Percentiles rank a stretch among this genome's conserved stretches.
These are phyloP conservation scores for Ajuga chamaepitys DNA, from an alignment of 257 asterid genomes.

Conservation along the genomic window DNA sequence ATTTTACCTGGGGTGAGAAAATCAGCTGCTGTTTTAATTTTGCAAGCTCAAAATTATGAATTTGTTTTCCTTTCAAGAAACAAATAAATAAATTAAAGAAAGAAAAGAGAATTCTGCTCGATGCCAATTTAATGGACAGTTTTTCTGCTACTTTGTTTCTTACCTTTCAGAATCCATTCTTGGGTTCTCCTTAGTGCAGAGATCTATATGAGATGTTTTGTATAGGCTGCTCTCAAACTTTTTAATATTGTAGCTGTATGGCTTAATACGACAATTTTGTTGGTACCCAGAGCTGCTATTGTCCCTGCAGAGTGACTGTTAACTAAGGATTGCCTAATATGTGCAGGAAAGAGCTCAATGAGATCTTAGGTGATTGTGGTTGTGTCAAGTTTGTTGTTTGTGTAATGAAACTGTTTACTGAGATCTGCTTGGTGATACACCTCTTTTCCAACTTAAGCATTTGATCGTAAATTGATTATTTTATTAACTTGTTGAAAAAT, in stretches of 20 bases:
- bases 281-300: background rate
- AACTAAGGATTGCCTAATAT: background rate
- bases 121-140: background rate
- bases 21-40: constrained; percentile 8
- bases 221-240: background rate
- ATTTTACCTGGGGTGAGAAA: constrained; percentile 74
- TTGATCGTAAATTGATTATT: background rate
- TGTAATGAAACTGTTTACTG: background rate
- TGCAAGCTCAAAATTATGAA: constrained; percentile 1
- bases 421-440: background rate
- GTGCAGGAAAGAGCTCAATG: background rate
- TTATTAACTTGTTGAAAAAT: background rate
- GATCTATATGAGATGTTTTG: background rate
- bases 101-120: background rate
- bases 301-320: background rate
- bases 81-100: too few relatives aligned
- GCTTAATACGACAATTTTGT: background rate
- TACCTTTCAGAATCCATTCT: background rate
- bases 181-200: background rate
- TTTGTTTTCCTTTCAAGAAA: background rate
- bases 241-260: background rate
- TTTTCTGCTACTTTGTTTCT: background rate
- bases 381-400: constrained; percentile 5
- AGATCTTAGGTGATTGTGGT: background rate
- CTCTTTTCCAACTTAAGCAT: background rate